Evolutionary conservation across 805 yeast species (phyloP).

Genomic region (Metschnikowia matae): DNA sequence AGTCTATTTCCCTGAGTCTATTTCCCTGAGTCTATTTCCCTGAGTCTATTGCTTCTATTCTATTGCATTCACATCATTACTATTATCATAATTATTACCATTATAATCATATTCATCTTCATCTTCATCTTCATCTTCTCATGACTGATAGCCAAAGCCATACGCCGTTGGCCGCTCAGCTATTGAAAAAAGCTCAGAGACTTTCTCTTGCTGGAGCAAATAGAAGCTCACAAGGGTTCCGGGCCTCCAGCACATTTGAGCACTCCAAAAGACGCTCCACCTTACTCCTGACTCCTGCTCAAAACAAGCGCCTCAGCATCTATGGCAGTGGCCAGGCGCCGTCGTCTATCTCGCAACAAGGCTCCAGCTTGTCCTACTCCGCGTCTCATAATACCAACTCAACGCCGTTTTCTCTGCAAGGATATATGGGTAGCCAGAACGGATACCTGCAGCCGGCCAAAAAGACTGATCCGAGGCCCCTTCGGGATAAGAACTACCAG

Average conservation of each 20-base stretch:
- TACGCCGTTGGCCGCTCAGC: conserved; percentile 15
- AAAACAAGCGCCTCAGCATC: conserved; percentile 19
- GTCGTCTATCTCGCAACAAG: conserved; percentile 1
- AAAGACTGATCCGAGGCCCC: conserved; percentile 64
- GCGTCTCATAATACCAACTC: conserved; percentile 1
- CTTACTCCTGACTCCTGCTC: conserved; percentile 32
- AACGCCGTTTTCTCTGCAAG: conserved; percentile 10
- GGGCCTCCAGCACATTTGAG: conserved; percentile 18
- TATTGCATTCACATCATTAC: no score
- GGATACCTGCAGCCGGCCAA: not conserved
- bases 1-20: no score
- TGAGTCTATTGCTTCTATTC: no score
- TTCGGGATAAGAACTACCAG: conserved; percentile 70
- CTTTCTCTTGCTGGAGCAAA: conserved; percentile 20
- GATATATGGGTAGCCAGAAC: conserved; percentile 1
- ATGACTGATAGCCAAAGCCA: conserved; percentile 11
- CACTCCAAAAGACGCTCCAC: conserved; percentile 27
- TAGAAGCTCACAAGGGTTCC: conserved; percentile 15
- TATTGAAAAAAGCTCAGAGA: conserved; percentile 13
- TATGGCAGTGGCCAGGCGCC: conserved; percentile 3
- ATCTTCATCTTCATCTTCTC: not conserved
- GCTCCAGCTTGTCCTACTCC: not conserved
- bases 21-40: no score
- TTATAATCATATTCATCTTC: not conserved
- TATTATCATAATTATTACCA: not conserved